Evolutionary conservation across 192 early-diverging fungal species (phyloP).

Genomic region (Coemansia sp.): DNA sequence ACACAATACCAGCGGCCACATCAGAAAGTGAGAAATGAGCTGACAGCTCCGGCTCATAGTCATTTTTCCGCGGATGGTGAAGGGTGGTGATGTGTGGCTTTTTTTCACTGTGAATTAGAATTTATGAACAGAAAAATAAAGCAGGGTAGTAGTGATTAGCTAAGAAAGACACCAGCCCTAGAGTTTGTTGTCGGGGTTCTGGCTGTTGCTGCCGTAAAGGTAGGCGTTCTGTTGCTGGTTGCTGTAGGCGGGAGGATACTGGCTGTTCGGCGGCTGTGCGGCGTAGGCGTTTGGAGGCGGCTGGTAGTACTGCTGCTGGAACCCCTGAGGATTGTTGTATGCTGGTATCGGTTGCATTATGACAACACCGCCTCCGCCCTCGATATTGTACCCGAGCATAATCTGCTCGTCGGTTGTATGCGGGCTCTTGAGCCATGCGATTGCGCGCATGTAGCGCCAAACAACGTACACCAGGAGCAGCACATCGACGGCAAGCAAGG

Average conservation of each 20-base stretch:
- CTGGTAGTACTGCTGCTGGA: conserved; percentile 21
- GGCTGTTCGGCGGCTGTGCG: conserved; percentile 22
- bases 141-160: background rate
- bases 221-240: conserved; percentile 1
- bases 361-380: conserved; percentile 18
- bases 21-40: too few species aligned
- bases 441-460: conserved; percentile 23
- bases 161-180: background rate
- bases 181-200: background rate
- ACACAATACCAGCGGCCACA: too few species aligned
- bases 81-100: too few species aligned
- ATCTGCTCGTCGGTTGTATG: conserved; percentile 35
- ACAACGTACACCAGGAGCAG: conserved; percentile 36
- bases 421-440: conserved; percentile 38
- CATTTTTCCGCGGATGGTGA: too few species aligned
- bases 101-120: too few species aligned
- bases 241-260: conserved; percentile 18
- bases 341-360: conserved; percentile 17
- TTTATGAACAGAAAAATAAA: background rate
- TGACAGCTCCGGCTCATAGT: too few species aligned
- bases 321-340: conserved; percentile 2
- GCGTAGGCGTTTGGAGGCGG: conserved; percentile 11
- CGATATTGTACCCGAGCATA: conserved; percentile 27
- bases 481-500: conserved; percentile 42
- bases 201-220: background rate